Conservation (phyloP, 139 green algal genomes). For the Closterium sp. region DNA sequence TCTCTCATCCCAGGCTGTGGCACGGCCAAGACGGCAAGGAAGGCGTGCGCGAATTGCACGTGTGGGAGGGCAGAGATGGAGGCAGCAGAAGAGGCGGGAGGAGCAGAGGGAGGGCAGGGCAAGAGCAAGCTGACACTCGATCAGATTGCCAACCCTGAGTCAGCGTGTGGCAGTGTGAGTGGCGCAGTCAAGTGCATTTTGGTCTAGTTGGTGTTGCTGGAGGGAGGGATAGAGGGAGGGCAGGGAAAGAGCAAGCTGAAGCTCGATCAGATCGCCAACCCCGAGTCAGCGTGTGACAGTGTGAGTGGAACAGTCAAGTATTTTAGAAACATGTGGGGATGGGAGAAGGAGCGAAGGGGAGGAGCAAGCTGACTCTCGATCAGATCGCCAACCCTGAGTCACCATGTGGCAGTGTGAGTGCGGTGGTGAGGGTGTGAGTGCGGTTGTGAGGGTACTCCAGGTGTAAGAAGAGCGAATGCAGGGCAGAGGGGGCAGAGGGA, state of each 20-base stretch:
- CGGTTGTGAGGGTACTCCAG: too few relatives aligned
- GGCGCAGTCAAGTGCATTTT: too few relatives aligned
- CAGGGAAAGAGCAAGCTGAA: slow-evolving; percentile 23
- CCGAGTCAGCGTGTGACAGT: slow-evolving; percentile 82
- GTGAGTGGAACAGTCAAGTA: too few relatives aligned
- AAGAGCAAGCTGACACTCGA: slow-evolving; percentile 48
- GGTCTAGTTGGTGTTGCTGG: too few relatives aligned
- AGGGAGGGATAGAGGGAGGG: too few relatives aligned
- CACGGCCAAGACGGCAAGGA: background rate
- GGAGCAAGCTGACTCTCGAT: slow-evolving; percentile 47
- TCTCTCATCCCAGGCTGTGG: too few relatives aligned
- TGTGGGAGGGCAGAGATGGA: slow-evolving; percentile 63
- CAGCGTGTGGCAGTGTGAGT: slow-evolving; percentile 80
- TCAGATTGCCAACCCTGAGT: slow-evolving; percentile 60
- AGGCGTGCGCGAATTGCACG: background rate
- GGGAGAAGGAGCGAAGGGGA: too few relatives aligned
- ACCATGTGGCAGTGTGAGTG: slow-evolving; percentile 65
- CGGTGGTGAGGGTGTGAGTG: too few relatives aligned
- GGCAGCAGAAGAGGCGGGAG: slow-evolving; percentile 53
- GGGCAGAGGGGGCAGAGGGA: too few relatives aligned
- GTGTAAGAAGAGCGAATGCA: too few relatives aligned
- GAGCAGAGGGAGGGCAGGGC: too few relatives aligned
- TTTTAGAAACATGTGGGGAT: too few relatives aligned
- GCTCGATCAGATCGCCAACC: slow-evolving; percentile 48
- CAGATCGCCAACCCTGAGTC: slow-evolving; percentile 60